Evolutionary conservation across 768 basidiomycete genomes (phyloP).

Genomic region (Leccinellum rugosiceps): DNA sequence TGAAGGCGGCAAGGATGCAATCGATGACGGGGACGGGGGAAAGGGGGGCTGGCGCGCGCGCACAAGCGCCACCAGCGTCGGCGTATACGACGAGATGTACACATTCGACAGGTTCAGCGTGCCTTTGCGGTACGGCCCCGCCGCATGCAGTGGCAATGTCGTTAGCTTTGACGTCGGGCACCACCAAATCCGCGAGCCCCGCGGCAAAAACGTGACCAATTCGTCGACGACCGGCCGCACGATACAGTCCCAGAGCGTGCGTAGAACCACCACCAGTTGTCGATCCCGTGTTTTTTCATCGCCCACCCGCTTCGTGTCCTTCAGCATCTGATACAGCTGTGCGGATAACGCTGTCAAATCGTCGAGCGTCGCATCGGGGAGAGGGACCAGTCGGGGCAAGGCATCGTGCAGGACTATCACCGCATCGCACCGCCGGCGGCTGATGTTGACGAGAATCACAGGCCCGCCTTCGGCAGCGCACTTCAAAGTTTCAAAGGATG

Average conservation of each 20-base stretch:
- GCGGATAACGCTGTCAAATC: constrained; percentile 8
- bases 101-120: constrained; percentile 11
- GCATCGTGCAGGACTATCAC: constrained; percentile 29
- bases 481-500: constrained; percentile 16
- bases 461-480: constrained; percentile 28
- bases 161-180: constrained; percentile 32
- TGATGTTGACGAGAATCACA: constrained; percentile 37
- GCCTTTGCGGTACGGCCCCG: constrained; percentile 26
- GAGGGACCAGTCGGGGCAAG: constrained; percentile 19
- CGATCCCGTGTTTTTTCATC: constrained; percentile 25
- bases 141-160: constrained; percentile 32
- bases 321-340: not conserved
- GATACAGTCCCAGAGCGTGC: constrained; percentile 26
- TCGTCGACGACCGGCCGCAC: constrained; percentile 19
- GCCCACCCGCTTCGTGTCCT: not conserved
- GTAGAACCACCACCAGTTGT: constrained; percentile 9
- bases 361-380: constrained; percentile 10
- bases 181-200: constrained; percentile 32
- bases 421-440: constrained; percentile 35
- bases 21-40: not conserved
- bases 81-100: constrained; percentile 35
- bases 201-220: constrained; percentile 13
- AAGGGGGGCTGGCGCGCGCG: constrained; percentile 13
- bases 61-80: constrained; percentile 29
- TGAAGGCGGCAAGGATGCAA: not conserved